Evolutionary conservation across 2,329 filamentous ascomycete species (phyloP).

Genomic region (Aspergillus tubingensis): DNA sequence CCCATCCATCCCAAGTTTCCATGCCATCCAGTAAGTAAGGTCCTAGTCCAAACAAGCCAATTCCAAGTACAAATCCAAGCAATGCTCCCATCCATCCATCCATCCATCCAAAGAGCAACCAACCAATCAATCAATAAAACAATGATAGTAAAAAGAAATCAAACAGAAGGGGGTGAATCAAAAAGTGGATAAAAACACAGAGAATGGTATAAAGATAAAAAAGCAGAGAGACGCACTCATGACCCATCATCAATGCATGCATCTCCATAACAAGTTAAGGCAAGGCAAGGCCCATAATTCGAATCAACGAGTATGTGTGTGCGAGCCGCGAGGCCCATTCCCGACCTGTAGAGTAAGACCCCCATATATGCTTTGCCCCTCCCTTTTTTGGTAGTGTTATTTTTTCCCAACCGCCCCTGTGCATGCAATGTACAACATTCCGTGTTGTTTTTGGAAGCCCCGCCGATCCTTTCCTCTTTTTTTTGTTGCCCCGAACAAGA

Average conservation of each 20-base stretch:
- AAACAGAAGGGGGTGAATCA: background rate
- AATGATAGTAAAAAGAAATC: background rate
- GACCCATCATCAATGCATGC: conserved; percentile 2
- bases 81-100: background rate
- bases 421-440: conserved; percentile 3
- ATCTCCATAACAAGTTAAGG: background rate
- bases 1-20: background rate
- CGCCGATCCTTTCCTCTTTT: too few relatives aligned
- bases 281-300: too few relatives aligned
- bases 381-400: background rate
- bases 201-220: background rate
- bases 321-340: conserved; percentile 16
- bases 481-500: background rate
- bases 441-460: background rate
- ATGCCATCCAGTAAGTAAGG: background rate
- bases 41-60: conserved; percentile 5
- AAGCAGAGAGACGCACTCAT: conserved; percentile 2
- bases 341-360: conserved; percentile 12
- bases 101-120: background rate
- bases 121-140: background rate
- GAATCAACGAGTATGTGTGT: background rate
- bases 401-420: conserved; percentile 9
- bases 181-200: conserved; percentile 6
- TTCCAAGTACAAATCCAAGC: background rate
- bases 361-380: conserved; percentile 14